Percentiles rank a stretch among this genome's conserved stretches.
These are phyloP conservation scores for Bromus sterilis DNA, from an alignment of 176 grass and related monocot genomes.

Conservation along the genomic window DNA sequence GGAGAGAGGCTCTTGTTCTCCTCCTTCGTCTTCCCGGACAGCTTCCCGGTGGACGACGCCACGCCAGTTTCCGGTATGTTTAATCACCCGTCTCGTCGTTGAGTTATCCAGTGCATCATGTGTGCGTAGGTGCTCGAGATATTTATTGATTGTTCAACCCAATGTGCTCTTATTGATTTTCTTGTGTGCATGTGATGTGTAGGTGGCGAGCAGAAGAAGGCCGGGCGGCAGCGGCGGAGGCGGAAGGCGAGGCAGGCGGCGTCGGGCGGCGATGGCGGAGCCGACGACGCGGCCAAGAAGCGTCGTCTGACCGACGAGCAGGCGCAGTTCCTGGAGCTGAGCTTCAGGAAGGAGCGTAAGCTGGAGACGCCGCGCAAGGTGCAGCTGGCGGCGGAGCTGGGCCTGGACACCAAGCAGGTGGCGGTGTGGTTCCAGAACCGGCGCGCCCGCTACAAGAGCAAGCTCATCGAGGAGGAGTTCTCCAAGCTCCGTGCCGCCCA, in stretches of 20 bases:
- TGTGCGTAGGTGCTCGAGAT: background rate
- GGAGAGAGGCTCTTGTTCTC: slow-evolving; percentile 52
- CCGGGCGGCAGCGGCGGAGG: slow-evolving; percentile 43
- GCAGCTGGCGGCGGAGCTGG: slow-evolving; percentile 71
- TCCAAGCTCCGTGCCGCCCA: slow-evolving; percentile 68
- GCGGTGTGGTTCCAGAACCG: slow-evolving; percentile 99
- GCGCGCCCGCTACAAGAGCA: slow-evolving; percentile 86
- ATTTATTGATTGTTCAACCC: no score
- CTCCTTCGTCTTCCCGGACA: slow-evolving; percentile 29
- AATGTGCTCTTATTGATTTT: background rate
- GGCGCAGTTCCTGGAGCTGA: slow-evolving; percentile 67
- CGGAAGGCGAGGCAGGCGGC: slow-evolving; percentile 32
- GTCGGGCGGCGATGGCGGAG: background rate
- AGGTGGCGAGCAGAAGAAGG: slow-evolving; percentile 49
- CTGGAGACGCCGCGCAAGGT: slow-evolving; percentile 85
- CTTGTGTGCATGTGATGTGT: background rate
- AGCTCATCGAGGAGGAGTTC: slow-evolving; percentile 91
- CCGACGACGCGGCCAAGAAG: slow-evolving; percentile 47
- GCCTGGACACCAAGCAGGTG: slow-evolving; percentile 82
- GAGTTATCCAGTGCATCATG: background rate
- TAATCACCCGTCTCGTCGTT: background rate
- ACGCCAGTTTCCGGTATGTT: slow-evolving; percentile 14
- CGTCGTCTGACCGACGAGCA: slow-evolving; percentile 76
- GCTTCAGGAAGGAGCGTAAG: slow-evolving; percentile 73
- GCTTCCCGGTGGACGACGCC: slow-evolving; percentile 17